Conservation (phyloP, 176 grass and related monocot genomes). For the Rhynchospora breviuscula region DNA sequence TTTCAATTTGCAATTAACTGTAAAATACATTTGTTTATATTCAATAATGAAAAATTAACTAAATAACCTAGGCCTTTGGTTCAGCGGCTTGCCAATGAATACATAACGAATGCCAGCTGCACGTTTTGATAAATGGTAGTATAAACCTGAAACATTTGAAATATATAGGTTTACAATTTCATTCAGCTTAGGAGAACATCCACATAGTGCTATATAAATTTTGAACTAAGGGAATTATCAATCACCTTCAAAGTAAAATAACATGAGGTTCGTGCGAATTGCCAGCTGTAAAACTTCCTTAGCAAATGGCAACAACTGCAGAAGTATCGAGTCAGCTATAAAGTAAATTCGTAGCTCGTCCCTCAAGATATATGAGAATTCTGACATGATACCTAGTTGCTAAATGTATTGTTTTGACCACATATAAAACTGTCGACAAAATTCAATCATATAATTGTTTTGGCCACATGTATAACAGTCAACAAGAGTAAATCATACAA, state of each 20-base stretch:
- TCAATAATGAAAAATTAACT: not conserved
- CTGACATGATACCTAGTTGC: not conserved
- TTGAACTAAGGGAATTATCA: constrained; percentile 4
- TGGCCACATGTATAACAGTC: not conserved
- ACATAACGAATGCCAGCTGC: constrained; percentile 92
- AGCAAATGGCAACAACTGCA: constrained; percentile 73
- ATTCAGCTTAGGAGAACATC: constrained; percentile 22
- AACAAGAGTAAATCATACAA: not conserved
- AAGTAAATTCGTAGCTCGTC: not conserved
- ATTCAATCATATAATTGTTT: not conserved
- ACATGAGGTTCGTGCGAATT: constrained; percentile 88
- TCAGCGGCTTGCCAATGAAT: constrained; percentile 93
- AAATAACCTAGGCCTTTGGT: constrained; percentile 86
- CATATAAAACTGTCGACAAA: not conserved
- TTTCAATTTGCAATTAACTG: not conserved
- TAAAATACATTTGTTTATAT: not conserved
- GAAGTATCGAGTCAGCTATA: not conserved
- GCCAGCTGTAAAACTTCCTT: constrained; percentile 77
- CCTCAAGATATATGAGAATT: not conserved
- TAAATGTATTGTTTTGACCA: not conserved
- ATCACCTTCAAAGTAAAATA: constrained; percentile 99
- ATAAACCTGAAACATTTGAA: constrained; percentile 58
- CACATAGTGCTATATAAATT: constrained; percentile 26
- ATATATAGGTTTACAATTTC: constrained; percentile 26
- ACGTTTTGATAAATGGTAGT: constrained; percentile 96